Evolutionary conservation across 805 yeast genomes (phyloP).

Genomic region (Osmozyma mogii): DNA sequence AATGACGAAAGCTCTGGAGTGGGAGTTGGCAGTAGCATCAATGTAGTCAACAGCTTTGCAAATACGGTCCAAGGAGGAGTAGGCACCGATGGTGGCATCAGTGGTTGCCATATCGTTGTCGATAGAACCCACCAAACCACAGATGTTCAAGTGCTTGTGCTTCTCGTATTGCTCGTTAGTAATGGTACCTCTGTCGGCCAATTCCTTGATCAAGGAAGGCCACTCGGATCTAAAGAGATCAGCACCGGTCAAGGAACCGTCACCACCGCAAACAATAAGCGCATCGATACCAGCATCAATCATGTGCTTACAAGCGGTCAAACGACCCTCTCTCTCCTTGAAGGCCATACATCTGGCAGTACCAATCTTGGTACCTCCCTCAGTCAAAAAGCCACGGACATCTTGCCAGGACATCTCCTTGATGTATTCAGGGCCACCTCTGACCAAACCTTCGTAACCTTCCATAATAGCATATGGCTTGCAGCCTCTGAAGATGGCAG

Average conservation of each 20-base stretch:
- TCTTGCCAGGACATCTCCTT: conserved; percentile 64
- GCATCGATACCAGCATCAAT: conserved; percentile 70
- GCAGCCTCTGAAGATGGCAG: conserved; percentile 59
- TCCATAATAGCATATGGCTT: conserved; percentile 62
- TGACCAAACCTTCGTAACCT: conserved; percentile 67
- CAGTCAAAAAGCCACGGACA: conserved; percentile 61
- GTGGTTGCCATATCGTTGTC: conserved; percentile 84
- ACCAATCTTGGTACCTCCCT: conserved; percentile 74
- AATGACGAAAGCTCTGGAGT: conserved; percentile 74
- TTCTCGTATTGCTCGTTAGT: conserved; percentile 38
- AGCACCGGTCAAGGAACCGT: conserved; percentile 78
- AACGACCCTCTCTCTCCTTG: conserved; percentile 57
- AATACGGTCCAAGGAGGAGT: conserved; percentile 68
- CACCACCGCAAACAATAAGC: conserved; percentile 75
- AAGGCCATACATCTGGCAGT: conserved; percentile 69
- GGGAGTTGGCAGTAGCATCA: conserved; percentile 79
- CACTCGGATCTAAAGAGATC: conserved; percentile 70
- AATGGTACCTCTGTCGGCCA: conserved; percentile 38
- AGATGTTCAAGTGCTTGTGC: conserved; percentile 54
- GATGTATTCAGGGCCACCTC: conserved; percentile 50
- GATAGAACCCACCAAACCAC: conserved; percentile 76
- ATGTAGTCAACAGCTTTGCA: conserved; percentile 72
- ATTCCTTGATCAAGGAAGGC: conserved; percentile 62
- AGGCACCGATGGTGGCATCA: conserved; percentile 76
- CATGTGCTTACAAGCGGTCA: conserved; percentile 57